phyloP scores from a whole-genome alignment of 2,329 filamentous ascomycete genomes.

The Aspergillus pseudotamarii region DNA sequence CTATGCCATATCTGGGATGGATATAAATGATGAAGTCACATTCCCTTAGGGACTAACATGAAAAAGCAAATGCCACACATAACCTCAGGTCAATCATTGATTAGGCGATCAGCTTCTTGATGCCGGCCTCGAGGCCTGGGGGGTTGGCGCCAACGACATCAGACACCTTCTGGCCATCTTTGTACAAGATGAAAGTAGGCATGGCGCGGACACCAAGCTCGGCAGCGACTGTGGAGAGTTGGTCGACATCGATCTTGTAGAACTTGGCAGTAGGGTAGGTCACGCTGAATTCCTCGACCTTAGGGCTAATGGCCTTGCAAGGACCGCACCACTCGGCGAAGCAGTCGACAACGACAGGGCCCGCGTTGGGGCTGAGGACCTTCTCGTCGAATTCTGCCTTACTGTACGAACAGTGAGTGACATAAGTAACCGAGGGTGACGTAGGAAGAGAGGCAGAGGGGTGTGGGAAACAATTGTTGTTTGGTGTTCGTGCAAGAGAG shows the following conservation, averaged over 20 bases:
- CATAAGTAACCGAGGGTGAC: neutral
- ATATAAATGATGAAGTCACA: neutral
- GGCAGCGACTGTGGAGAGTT: constrained; percentile 72
- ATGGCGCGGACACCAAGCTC: constrained; percentile 84
- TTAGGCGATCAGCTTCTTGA: constrained; percentile 28
- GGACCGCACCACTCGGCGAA: constrained; percentile 92
- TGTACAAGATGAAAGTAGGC: constrained; percentile 89
- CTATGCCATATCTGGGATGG: neutral
- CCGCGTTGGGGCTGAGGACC: constrained; percentile 45
- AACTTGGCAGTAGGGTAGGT: constrained; percentile 67
- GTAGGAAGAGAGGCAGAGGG: neutral
- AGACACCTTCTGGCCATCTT: constrained; percentile 70
- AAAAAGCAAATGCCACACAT: neutral
- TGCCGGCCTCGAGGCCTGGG: constrained; percentile 58
- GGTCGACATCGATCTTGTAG: constrained; percentile 89
- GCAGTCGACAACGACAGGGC: constrained; percentile 77
- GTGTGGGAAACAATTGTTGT: neutral
- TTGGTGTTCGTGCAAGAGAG: neutral
- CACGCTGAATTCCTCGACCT: constrained; percentile 66
- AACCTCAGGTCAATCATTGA: constrained; percentile 1
- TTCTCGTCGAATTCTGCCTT: constrained; percentile 62
- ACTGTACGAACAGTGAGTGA: constrained; percentile 41
- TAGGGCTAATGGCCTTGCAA: constrained; percentile 86
- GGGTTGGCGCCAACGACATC: constrained; percentile 83
- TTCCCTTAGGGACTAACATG: neutral